These are phyloP conservation scores for Hirschfeldia incana DNA, from an alignment of 345 rosid species.

Conservation along the genomic window DNA sequence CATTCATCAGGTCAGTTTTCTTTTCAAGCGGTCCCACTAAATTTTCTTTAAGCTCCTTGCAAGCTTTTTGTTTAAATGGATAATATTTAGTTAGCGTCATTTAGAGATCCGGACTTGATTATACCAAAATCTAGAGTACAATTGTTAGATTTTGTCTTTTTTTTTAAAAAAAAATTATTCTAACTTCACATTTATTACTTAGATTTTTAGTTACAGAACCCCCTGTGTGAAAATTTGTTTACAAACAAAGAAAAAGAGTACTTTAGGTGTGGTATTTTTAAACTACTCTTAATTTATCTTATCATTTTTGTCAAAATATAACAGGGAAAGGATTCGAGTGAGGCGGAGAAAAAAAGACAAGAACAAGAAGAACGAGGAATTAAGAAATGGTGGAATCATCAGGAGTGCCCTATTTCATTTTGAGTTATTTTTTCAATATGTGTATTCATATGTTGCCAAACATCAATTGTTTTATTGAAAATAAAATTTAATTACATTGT, in stretches of 20 bases:
- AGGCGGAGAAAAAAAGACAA: not conserved
- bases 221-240: not conserved
- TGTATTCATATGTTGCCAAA: not conserved
- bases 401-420: not conserved
- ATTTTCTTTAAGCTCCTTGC: no score
- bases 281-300: not conserved
- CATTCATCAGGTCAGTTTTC: no score
- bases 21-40: no score
- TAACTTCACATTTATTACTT: not conserved
- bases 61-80: not conserved
- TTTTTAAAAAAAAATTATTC: not conserved
- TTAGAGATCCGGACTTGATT: not conserved
- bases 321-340: not conserved
- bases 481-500: no score
- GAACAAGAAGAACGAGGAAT: not conserved
- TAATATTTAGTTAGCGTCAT: not conserved
- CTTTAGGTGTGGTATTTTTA: not conserved
- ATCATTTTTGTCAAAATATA: no score
- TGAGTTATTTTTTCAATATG: not conserved
- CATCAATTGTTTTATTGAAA: not conserved
- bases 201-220: not conserved
- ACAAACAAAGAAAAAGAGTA: no score
- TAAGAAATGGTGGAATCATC: not conserved
- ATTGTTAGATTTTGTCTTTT: not conserved
- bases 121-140: not conserved